These are phyloP conservation scores for Hirsutella rhossiliensis DNA, from an alignment of 2,329 filamentous ascomycete genomes.

Conservation along the genomic window DNA sequence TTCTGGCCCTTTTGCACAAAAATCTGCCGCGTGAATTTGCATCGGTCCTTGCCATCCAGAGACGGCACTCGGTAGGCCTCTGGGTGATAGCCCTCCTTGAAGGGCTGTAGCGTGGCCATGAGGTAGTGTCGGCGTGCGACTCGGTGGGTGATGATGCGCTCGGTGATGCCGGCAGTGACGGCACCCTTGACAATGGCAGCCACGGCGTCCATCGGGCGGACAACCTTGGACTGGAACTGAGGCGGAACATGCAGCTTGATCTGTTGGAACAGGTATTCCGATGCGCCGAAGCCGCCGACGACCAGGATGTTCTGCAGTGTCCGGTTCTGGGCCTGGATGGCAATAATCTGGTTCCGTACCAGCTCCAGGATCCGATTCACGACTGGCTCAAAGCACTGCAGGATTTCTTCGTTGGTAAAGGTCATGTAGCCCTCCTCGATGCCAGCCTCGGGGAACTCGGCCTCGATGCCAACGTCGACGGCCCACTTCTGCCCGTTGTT, in stretches of 20 bases:
- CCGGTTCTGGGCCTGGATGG: slow-evolving; percentile 94
- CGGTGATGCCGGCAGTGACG: slow-evolving; percentile 94
- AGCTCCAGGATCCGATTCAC: slow-evolving; percentile 94
- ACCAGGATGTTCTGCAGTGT: slow-evolving; percentile 91
- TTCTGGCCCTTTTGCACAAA: slow-evolving; percentile 98
- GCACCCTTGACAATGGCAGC: slow-evolving; percentile 97
- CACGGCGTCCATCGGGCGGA: slow-evolving; percentile 97
- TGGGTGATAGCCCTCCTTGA: slow-evolving; percentile 97
- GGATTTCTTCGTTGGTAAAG: slow-evolving; percentile 97
- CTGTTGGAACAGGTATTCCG: slow-evolving; percentile 98
- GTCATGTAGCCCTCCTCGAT: slow-evolving; percentile 99
- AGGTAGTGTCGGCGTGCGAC: slow-evolving; percentile 96
- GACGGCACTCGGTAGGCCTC: slow-evolving; percentile 96
- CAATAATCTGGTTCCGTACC: slow-evolving; percentile 96
- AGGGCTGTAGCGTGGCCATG: slow-evolving; percentile 96
- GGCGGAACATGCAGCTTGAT: slow-evolving; percentile 97
- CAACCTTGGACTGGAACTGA: slow-evolving; percentile 96
- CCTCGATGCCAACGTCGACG: slow-evolving; percentile 95
- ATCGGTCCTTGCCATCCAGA: slow-evolving; percentile 91
- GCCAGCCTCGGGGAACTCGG: slow-evolving; percentile 91
- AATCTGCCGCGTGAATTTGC: slow-evolving; percentile 97
- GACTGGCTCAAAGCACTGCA: slow-evolving; percentile 97
- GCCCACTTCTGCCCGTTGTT: slow-evolving; percentile 99
- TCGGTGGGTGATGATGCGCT: slow-evolving; percentile 92
- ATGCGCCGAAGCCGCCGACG: slow-evolving; percentile 95